Percentiles rank a stretch among this genome's conserved stretches.
These are phyloP conservation scores for Mortierella sp. DNA, from an alignment of 371 early-diverging fungal species.

Conservation along the genomic window DNA sequence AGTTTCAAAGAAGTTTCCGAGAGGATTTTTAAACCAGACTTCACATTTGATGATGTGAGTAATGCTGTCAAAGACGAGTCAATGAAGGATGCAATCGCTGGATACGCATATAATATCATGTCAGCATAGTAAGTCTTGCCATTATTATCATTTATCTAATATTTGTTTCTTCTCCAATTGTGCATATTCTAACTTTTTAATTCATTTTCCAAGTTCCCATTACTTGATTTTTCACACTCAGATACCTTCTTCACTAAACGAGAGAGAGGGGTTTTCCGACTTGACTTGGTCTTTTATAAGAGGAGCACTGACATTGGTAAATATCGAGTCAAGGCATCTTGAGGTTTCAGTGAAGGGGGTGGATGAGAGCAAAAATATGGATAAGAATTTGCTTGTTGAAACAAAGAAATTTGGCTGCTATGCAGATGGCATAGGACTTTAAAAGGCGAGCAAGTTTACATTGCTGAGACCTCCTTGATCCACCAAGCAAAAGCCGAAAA, in stretches of 20 bases:
- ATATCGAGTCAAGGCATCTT: constrained; percentile 7
- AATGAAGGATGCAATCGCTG: too few species aligned
- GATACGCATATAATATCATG: too few species aligned
- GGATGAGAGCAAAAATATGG: constrained; percentile 11
- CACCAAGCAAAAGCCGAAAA: constrained; percentile 3
- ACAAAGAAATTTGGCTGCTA: not conserved
- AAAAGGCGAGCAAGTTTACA: constrained; percentile 20
- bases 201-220: constrained; percentile 8
- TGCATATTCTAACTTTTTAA: too few species aligned
- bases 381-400: not conserved
- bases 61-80: too few species aligned
- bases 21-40: too few species aligned
- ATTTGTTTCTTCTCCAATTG: not conserved
- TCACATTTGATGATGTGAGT: too few species aligned
- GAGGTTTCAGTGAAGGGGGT: constrained; percentile 9
- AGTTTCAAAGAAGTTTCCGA: too few species aligned
- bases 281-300: constrained; percentile 26
- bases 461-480: constrained; percentile 21
- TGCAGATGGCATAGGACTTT: constrained; percentile 19
- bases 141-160: too few species aligned
- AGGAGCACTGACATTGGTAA: constrained; percentile 17
- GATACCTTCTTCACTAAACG: constrained; percentile 10
- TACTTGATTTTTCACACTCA: constrained; percentile 1
- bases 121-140: too few species aligned
- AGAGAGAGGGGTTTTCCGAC: constrained; percentile 23